Conservation (phyloP, 805 yeast genomes). For the Cyberlindnera mrakii region DNA sequence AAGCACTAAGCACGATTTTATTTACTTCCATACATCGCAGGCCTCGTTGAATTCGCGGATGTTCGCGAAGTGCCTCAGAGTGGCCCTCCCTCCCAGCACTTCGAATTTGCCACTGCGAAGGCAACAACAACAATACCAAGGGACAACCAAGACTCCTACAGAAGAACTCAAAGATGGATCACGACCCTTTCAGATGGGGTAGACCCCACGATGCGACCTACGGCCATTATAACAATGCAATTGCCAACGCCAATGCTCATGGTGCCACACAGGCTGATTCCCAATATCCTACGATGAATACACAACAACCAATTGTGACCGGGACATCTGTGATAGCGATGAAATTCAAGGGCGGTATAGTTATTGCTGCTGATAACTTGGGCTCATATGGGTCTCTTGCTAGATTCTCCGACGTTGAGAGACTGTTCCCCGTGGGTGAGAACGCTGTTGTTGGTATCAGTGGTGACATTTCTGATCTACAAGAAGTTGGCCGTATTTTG, state of each 20-base stretch:
- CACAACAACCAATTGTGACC: constrained; percentile 92
- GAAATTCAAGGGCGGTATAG: constrained; percentile 84
- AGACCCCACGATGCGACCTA: constrained; percentile 81
- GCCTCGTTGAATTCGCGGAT: too few relatives aligned
- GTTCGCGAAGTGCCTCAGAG: too few relatives aligned
- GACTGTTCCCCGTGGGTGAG: constrained; percentile 77
- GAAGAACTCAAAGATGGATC: constrained; percentile 55
- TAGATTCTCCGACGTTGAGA: constrained; percentile 77
- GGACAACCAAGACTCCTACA: too few relatives aligned
- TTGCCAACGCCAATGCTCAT: constrained; percentile 50
- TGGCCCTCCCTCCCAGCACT: too few relatives aligned
- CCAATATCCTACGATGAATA: constrained; percentile 72
- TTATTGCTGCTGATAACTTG: constrained; percentile 91
- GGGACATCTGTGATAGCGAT: constrained; percentile 94
- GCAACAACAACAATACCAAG: too few relatives aligned
- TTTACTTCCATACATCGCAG: too few relatives aligned
- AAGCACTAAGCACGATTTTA: too few relatives aligned
- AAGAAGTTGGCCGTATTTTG: constrained; percentile 66
- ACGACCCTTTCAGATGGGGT: constrained; percentile 94
- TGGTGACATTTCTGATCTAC: constrained; percentile 94
- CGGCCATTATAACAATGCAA: constrained; percentile 71
- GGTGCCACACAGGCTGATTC: constrained; percentile 2
- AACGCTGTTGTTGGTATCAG: constrained; percentile 88
- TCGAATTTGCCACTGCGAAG: too few relatives aligned
- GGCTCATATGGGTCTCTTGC: constrained; percentile 92